A percentile compares a stretch with the other conserved stretches of the same genome.
Evolutionary conservation across 2,329 filamentous ascomycete genomes (phyloP).

Genomic region (Torrubiella hemipterigena): DNA sequence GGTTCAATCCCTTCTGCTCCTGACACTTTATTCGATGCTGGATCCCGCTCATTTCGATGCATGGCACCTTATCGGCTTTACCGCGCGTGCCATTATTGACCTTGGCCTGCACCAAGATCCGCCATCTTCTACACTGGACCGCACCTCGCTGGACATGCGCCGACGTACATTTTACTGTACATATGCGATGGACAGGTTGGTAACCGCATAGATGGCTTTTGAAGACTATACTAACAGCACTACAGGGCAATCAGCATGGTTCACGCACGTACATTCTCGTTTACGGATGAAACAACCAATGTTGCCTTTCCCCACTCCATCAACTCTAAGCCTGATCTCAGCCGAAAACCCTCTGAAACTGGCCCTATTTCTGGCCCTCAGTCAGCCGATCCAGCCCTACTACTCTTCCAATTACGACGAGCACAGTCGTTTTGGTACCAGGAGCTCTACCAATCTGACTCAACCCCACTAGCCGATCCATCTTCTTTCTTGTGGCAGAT

Average conservation of each 20-base stretch:
- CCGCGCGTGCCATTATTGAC: conserved; percentile 77
- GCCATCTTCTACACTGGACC: conserved; percentile 55
- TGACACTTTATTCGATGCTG: conserved; percentile 81
- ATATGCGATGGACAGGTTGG: conserved; percentile 76
- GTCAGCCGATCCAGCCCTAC: conserved; percentile 56
- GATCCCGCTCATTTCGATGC: conserved; percentile 87
- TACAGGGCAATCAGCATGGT: conserved; percentile 75
- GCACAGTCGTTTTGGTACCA: conserved; percentile 87
- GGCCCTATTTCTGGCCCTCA: conserved; percentile 31
- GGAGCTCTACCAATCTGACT: conserved; percentile 69
- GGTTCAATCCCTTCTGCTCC: conserved; percentile 74
- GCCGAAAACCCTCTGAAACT: conserved; percentile 27
- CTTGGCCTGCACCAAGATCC: conserved; percentile 90
- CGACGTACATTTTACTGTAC: conserved; percentile 82
- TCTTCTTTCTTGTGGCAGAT: conserved; percentile 63
- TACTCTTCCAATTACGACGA: conserved; percentile 73
- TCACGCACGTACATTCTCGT: conserved; percentile 78
- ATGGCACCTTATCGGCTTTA: conserved; percentile 88
- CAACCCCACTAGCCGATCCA: conserved; percentile 54
- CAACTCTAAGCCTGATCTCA: no score
- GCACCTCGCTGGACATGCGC: conserved; percentile 60
- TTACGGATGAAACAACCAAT: conserved; percentile 77
- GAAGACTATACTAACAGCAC: conserved; percentile 10
- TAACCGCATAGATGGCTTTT: background rate
- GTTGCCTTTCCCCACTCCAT: conserved; percentile 59